Percentiles rank a stretch among this genome's conserved stretches.
Conservation (phyloP, 768 basidiomycete genomes). For the Podaxis pistillaris region DNA sequence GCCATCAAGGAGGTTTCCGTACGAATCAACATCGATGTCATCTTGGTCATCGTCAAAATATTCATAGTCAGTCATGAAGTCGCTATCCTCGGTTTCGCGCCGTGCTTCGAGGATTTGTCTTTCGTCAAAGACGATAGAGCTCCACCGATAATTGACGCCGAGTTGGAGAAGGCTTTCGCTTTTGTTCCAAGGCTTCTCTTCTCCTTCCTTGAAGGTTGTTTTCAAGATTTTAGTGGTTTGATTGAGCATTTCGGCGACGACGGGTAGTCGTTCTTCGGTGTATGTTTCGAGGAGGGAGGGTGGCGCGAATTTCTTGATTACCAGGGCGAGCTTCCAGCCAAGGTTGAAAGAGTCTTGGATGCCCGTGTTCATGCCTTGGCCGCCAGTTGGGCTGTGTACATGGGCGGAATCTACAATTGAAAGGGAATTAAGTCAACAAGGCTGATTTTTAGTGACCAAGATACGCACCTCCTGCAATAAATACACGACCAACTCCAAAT, state of each 20-base stretch:
- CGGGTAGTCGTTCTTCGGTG: constrained; percentile 32
- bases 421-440: too few relatives aligned
- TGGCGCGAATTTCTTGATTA: constrained; percentile 27
- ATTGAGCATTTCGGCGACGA: constrained; percentile 36
- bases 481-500: constrained; percentile 38
- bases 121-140: constrained; percentile 45
- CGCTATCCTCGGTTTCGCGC: constrained; percentile 13
- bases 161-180: constrained; percentile 35
- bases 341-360: constrained; percentile 36
- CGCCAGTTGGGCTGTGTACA: constrained; percentile 34
- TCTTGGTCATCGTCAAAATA: constrained; percentile 2
- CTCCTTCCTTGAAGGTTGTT: neutral
- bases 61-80: constrained; percentile 16
- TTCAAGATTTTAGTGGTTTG: constrained; percentile 22
- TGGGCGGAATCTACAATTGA: constrained; percentile 40
- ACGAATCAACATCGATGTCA: constrained; percentile 19
- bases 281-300: constrained; percentile 30
- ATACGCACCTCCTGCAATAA: constrained; percentile 40
- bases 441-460: neutral
- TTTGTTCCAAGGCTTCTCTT: constrained; percentile 21
- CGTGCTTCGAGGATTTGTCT: constrained; percentile 20
- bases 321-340: constrained; percentile 36
- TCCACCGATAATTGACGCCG: constrained; percentile 54
- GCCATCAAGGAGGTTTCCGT: constrained; percentile 22
- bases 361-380: constrained; percentile 30